Conservation (phyloP, 225 moss, liverwort and hornwort genomes). For the Climacium dendroides region DNA sequence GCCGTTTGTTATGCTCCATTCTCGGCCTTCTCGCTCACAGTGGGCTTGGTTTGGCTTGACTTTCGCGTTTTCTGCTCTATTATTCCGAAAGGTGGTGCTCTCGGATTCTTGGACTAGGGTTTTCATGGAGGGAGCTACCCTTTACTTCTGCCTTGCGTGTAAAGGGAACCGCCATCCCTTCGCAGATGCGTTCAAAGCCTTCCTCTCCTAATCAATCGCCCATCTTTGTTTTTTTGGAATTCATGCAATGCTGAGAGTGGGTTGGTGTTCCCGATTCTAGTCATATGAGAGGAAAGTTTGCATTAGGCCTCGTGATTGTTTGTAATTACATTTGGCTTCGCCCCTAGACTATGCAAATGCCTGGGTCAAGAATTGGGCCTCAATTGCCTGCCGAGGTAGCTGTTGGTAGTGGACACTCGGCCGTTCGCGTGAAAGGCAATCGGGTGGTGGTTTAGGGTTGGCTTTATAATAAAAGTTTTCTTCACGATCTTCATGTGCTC, state of each 20-base stretch:
- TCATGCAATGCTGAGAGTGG: background rate
- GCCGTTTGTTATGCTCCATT: background rate
- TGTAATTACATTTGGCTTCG: background rate
- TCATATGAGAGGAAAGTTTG: background rate
- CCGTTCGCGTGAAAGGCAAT: constrained; percentile 70
- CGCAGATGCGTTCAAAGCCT: constrained; percentile 46
- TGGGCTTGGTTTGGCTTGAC: background rate
- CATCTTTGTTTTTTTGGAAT: background rate
- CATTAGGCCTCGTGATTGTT: background rate
- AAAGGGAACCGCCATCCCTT: constrained; percentile 66
- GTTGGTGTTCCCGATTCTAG: background rate
- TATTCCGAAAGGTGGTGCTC: background rate
- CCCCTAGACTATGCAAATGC: background rate
- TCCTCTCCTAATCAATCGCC: background rate
- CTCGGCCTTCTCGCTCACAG: too few species aligned
- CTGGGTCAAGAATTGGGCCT: background rate
- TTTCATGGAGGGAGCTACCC: background rate
- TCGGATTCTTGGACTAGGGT: background rate
- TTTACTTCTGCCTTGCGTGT: background rate
- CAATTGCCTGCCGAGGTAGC: background rate
- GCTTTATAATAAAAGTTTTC: constrained; percentile 68
- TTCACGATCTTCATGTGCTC: constrained; percentile 69
- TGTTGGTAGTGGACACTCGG: constrained; percentile 82
- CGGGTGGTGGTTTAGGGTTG: constrained; percentile 82
- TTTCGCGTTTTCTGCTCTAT: background rate